Percentiles rank a stretch among this genome's conserved stretches.
Conservation (phyloP, 495 filamentous ascomycete species). For the Viridothelium virens region DNA sequence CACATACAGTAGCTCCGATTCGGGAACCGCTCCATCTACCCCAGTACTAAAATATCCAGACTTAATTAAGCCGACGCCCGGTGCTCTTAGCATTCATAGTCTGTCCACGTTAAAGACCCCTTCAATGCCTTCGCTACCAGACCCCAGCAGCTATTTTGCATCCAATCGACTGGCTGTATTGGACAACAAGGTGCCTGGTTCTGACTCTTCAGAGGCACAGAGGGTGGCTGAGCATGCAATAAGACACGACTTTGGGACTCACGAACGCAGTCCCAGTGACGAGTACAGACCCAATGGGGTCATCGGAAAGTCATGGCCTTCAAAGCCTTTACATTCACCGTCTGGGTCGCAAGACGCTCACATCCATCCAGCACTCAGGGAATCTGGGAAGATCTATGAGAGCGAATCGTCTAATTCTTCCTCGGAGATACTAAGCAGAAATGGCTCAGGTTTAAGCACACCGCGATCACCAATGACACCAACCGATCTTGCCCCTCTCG, state of each 20-base stretch:
- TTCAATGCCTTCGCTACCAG: neutral
- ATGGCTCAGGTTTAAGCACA: constrained; percentile 1
- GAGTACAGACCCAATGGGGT: neutral
- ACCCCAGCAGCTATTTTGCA: neutral
- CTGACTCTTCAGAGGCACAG: neutral
- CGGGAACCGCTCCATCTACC: neutral
- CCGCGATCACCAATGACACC: constrained; percentile 5
- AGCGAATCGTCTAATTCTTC: constrained; percentile 9
- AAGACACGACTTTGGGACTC: neutral
- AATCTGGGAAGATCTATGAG: constrained; percentile 3
- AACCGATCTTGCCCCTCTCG: neutral
- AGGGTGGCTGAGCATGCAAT: neutral
- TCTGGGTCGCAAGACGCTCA: neutral
- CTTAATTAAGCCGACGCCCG: neutral
- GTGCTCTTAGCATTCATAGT: neutral
- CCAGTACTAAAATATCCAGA: neutral
- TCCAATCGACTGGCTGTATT: neutral
- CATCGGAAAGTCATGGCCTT: neutral
- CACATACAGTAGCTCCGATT: neutral
- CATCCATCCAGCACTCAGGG: constrained; percentile 6
- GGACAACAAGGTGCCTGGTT: neutral
- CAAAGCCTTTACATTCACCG: constrained; percentile 1
- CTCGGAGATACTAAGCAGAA: neutral
- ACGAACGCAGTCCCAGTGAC: neutral
- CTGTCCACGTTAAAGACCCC: neutral